Conservation (phyloP, 1,284 basidiomycete genomes). For the Heliocybe sulcata region DNA sequence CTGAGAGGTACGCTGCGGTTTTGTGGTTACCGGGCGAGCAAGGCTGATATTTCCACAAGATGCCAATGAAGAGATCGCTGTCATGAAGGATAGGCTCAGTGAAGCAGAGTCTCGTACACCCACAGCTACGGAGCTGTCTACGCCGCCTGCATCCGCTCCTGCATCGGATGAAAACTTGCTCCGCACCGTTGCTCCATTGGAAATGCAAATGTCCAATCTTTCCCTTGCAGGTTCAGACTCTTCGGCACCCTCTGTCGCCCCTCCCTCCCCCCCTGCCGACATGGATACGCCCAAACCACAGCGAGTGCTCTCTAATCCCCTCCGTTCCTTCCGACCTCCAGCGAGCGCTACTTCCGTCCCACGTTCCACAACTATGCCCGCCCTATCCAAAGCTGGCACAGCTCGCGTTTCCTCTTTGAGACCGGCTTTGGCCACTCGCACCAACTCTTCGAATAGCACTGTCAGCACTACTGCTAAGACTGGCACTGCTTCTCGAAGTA, state of each 20-base stretch:
- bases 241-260: conserved; percentile 11
- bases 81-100: conserved; percentile 71
- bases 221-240: conserved; percentile 35
- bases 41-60: conserved; percentile 38
- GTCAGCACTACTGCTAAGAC: conserved; percentile 33
- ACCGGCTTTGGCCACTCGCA: conserved; percentile 17
- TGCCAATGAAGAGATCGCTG: conserved; percentile 78
- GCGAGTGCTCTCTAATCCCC: conserved; percentile 40
- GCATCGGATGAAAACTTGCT: conserved; percentile 49
- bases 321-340: conserved; percentile 34
- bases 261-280: conserved; percentile 28
- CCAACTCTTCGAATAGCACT: conserved; percentile 27
- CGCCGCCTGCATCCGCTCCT: conserved; percentile 19
- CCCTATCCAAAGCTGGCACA: conserved; percentile 21
- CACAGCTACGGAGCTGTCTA: conserved; percentile 16
- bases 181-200: conserved; percentile 46
- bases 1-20: conserved; percentile 65
- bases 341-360: conserved; percentile 34
- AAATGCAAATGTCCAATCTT: conserved; percentile 56
- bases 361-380: conserved; percentile 52
- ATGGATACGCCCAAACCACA: conserved; percentile 30
- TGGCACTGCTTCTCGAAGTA: conserved; percentile 55
- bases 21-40: conserved; percentile 9
- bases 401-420: conserved; percentile 40
- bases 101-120: conserved; percentile 27